Base-by-base conservation (phyloP, 257 asterid species). In the Petunia secreta region DNA sequence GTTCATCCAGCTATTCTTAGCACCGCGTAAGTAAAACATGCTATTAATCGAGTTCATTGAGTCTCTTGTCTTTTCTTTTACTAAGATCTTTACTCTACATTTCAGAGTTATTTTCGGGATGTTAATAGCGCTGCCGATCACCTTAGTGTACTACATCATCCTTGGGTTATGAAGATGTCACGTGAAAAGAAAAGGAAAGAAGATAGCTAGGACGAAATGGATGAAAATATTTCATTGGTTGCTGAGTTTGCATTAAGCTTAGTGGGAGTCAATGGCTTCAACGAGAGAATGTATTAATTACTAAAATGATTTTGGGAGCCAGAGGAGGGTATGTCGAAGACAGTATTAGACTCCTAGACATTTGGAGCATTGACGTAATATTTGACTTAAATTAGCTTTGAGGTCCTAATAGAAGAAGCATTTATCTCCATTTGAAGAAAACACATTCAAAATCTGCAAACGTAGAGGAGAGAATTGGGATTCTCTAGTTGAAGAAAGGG, bases 1-100 rank as follows among this genome's bases (percentile, higher is more conserved):
- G 97, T 95, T 43, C 98, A 95, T 85, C 97, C 98, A 1, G 90
- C 94, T 71, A 95, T 95, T 80, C 98, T 95, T 4, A 95, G 98
- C 82, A 95, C 99, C 1, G 95, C 83, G 99, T 95, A 87, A 91
- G 92, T 81, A 52, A 82, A 77, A 76, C 37, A 0, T 3, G 10
- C 37, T 9, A 41, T 4, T 25, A 25, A 1, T 40, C 8, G 0
- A 1, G 48, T 2, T 34, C 25, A 25, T 25, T 25, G 25, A 25
- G 25, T 25, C 25, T 25, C 25, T 25, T 25, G 25, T 25, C 25
- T 50, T 8, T 1, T 1, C 2, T 3, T 60, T 25, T 59, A 6
- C 1, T 5, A 16, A 2, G 13, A 59, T 16, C 0, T 25, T 25
- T 34, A 8, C 8, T 63, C 2, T 60, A 10, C 57, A 79, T 77